Evolutionary conservation across 768 basidiomycete genomes (phyloP), one percentile per base, ranked within the genome.

Genomic region (Mycena kentingensis): DNA sequence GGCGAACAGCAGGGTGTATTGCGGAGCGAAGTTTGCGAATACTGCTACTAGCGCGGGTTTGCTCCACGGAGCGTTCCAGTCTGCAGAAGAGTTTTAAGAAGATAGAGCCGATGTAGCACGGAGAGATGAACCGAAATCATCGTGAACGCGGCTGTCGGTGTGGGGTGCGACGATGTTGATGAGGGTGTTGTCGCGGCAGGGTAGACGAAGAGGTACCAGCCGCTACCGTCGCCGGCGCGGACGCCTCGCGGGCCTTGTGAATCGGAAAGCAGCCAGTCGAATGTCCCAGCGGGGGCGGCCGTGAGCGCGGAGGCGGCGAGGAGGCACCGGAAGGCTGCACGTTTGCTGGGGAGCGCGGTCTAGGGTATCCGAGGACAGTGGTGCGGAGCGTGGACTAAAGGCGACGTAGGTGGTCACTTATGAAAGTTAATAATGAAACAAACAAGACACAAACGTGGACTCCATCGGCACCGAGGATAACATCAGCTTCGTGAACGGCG

Each of bases 401-500:
- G 19, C 10, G 25, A 2, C 4, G 16, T 45, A 19, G 32, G 26
- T 28, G 5, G 21, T 3, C 15, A 36, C 7, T 21, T 15, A 12
- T 49, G 31, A n/a, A 44, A 27, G 31, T n/a, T 39, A 27, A 21
- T 8, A 7, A 3, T 15, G 25, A 12, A 15, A 16, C 1, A 2
- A 19, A 25, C 25, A 16, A 2, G 15, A 22, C 22, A 12, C 39
- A 3, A 36, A 21, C 48, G 32, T 45, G 51, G n/a, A 45, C 46
- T 29, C 51, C 51, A 29, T 52, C 51, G 3, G 51, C 51, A 1
- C 51, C 51, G n/a, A 52, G 24, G 7, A 45, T 44, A 34, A 52
- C 11, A 24, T 52, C 51, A 0, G 50, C 41, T 12, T 29, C 41
- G 13, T 51, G 41, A 6, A 43, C 19, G 12, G 44, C 34, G 35